Base-by-base conservation (phyloP, 2,329 filamentous ascomycete genomes). In the Pseudogymnoascus sp. region DNA sequence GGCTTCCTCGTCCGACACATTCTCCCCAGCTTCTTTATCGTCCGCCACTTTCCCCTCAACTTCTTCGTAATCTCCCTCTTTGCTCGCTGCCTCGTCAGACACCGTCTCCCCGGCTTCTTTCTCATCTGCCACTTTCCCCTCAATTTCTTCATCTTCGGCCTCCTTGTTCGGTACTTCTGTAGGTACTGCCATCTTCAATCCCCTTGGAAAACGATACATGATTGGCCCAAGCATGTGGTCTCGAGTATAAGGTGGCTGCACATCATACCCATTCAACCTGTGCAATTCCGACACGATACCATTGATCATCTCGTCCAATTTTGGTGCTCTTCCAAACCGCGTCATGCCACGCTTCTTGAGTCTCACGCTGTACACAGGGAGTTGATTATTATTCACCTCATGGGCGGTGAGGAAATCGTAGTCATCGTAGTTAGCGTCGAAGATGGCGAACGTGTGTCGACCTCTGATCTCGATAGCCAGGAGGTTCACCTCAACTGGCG, bases 31-130 rank as follows among this genome's bases (percentile, higher is more conserved):
- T 57, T 61, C 40, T 19, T 66, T 9, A 68, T 69, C 21, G 66
- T 67, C 69, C 69, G 70, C 59, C 67, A 62, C 64, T 70, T 69
- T n/a, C 10, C 13, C 9, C 67, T 67, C 36, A 66, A 69, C 10
- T 63, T 65, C 4, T 65, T 63, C 35, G 23, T 62, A 6, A 40
- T 28, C 26, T 44, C 38, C 19, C 38, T 36, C 35, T 65, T 57
- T 47, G 66, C 33, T 67, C 66, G 13, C 31, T 33, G 9, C 31
- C 31, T 26, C 26, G 7, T 6, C 26, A 26, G 26, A 3, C 26
- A 26, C 26, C 1, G 4, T 26, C 26, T 26, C 26, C 26, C 4
- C 2, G 3, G 17, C n/a, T 33, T 62, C 64, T 6, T 31, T 13
- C 31, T 57, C 42, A 21, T 15, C 23, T 3, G 23, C 26, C 33